Evolutionary conservation across 176 grass and related monocot species (phyloP), one percentile per base, ranked within the genome.

Genomic region (Eragrostis curvula): DNA sequence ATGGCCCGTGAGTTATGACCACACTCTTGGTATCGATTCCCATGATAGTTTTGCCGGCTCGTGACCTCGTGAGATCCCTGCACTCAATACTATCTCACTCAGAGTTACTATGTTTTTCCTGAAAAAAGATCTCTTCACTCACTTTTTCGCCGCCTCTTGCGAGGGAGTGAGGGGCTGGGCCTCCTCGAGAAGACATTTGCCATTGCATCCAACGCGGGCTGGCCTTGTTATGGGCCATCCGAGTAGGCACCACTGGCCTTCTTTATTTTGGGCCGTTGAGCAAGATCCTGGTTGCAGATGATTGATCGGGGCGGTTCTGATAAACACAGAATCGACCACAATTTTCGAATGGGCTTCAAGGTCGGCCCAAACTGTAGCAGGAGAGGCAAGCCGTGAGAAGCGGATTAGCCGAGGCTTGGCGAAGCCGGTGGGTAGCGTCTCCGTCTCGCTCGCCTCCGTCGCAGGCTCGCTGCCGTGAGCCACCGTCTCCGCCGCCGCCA

Each of bases 21-120:
- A 20, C 87, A 85, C 87, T 81, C 87, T 80, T 70, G 53, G 87
- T 80, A 89, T 89, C 77, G 36, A 85, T 89, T 81, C 77, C 61
- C 10, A 74, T 68, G 53, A 20, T 40, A 1, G 66, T 2, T 85
- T 74, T 48, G 59, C 46, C 55, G 45, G 65, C 45, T 83, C 40
- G 57, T 78, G 67, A 81, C 23, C 49, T 71, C 40, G 51, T 28
- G 15, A 45, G 5, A 32, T 64, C 25, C 16, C 9, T 69, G 23
- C 2, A 12, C 1, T 30, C 62, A 36, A 36, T 65, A 30, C 60
- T n/a, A n/a, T n/a, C 12, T 8, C 60, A 64, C 14, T 0, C 3
- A 62, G 62, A 63, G 27, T 27, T n/a, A 40, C 18, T 40, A 0
- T 21, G 9, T 41, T 8, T 41, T 21, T 23, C 1, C 0, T 15